Base-by-base conservation (phyloP, 2,329 filamentous ascomycete genomes). In the Fusarium staphyleae region DNA sequence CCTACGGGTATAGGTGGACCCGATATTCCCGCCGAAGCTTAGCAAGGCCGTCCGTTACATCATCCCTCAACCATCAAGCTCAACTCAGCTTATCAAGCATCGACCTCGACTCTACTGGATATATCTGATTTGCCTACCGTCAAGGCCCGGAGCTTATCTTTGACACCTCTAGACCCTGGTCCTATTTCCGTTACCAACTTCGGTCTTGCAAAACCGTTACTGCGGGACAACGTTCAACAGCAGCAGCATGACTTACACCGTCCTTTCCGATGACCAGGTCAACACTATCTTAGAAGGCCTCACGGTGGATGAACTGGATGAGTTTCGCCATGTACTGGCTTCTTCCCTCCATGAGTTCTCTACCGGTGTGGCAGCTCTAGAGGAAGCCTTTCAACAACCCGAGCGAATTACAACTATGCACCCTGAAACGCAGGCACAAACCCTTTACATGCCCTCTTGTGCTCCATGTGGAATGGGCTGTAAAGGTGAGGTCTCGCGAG, bases 381-480 rank as follows among this genome's bases (percentile, higher is more conserved):
- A 75, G 28, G 71, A 72, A 30, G 75, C 79, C 3, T 77, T 81
- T 49, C 79, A 86, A 60, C 83, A 87, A 62, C 85, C 84, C 5
- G 75, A 78, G 49, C 77, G 83, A 26, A 78, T 78, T 9, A 72
- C 77, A 0, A 76, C 84, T 7, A 69, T 78, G 33, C 81, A 80
- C 19, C 68, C 73, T 2, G 70, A 69, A 0, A 81, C 80, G 13
- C 79, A 78, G 33, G 77, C 80, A 24, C 87, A 84, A 14, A 90
- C 87, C 2, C 74, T 91, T 16, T 91, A 91, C 69, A 91, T 91
- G 86, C 89, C 89, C 0, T 87, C 87, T 2, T 84, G 81, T 18
- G 85, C 85, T 52, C 82, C 83, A 0, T 71, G 75, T 7, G 84
- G 83, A 22, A 86, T 89, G 57, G 87, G 85, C 3, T 82, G 91